Evolutionary conservation across 2,329 filamentous ascomycete genomes (phyloP).

Genomic region (Sporothrix curviconia): DNA sequence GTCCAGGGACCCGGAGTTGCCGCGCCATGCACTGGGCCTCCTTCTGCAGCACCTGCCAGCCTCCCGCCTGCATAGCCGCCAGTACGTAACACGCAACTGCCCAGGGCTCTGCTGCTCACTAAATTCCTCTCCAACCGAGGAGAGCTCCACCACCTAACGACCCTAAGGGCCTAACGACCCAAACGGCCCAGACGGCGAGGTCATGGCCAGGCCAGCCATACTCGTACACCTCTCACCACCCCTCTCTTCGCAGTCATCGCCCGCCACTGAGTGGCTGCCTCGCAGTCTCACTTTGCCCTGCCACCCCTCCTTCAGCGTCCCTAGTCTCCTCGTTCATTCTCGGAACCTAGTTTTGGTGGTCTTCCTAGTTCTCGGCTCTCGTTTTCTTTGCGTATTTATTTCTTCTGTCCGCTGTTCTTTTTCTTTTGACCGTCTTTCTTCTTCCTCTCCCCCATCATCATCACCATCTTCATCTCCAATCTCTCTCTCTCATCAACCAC

Average conservation of each 20-base stretch:
- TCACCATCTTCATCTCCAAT: not conserved
- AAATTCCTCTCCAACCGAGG: not conserved
- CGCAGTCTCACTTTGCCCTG: too few species aligned
- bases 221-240: too few species aligned
- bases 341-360: too few species aligned
- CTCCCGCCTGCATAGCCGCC: not conserved
- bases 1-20: conserved; percentile 2
- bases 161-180: not conserved
- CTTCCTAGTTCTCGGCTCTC: not conserved
- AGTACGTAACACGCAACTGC: conserved; percentile 2
- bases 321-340: not conserved
- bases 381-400: conserved; percentile 5
- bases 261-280: too few species aligned
- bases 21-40: not conserved
- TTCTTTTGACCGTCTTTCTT: not conserved
- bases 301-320: not conserved
- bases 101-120: not conserved
- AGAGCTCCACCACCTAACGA: not conserved
- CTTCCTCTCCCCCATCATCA: not conserved
- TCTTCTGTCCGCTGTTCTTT: not conserved
- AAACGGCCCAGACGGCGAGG: too few species aligned
- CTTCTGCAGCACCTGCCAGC: too few species aligned
- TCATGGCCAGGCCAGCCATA: too few species aligned
- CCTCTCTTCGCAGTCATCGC: too few species aligned
- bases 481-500: not conserved